Base-by-base conservation (phyloP, 495 filamentous ascomycete species). In the Letharia columbiana region DNA sequence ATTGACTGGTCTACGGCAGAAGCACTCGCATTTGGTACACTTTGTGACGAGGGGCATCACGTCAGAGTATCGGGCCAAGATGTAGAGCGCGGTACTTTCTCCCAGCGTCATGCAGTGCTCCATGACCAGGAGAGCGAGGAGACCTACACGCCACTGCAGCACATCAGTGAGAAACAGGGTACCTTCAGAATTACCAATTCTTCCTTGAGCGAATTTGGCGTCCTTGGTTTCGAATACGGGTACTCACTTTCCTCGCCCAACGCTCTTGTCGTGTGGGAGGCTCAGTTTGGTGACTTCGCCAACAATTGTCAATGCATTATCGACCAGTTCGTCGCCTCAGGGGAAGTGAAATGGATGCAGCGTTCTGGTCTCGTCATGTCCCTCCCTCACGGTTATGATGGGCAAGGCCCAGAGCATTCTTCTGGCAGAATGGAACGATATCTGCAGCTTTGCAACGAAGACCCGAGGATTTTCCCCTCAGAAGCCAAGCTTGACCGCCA, bases 261-360 rank as follows among this genome's bases (percentile, higher is more conserved):
- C 75, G 94, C 93, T 50, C 84, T 98, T 40, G 91, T 98, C 67
- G 92, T 98, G 84, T 98, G 94, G 94, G 94, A 98, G 78, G 94
- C 94, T 42, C 94, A 98, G 79, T 98, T 98, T 76, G 94, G 94
- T 80, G 94, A 98, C 78, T 98, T 98, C 70, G 94, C 92, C 81
- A 98, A 98, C 84, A 98, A 96, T 77, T 91, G 92, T 56, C 94
- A 98, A 77, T 96, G 92, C 76, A 95, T 98, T 79, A 92, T 97
- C 73, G 94, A 98, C 77, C 94, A 98, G 79, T 98, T 98, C 79
- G 86, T 98, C 71, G 94, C 95, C 50, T 95, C 95, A 52, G 94
- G 95, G 72, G 94, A 98, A 78, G 87, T 89, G 63, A 98, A 98
- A 82, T 98, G 94, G 94, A 86, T 96, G 76, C 94, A 98, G 81